Base-by-base conservation (phyloP, 2,329 filamentous ascomycete species). In the Sclerotinia sclerotiorum region DNA sequence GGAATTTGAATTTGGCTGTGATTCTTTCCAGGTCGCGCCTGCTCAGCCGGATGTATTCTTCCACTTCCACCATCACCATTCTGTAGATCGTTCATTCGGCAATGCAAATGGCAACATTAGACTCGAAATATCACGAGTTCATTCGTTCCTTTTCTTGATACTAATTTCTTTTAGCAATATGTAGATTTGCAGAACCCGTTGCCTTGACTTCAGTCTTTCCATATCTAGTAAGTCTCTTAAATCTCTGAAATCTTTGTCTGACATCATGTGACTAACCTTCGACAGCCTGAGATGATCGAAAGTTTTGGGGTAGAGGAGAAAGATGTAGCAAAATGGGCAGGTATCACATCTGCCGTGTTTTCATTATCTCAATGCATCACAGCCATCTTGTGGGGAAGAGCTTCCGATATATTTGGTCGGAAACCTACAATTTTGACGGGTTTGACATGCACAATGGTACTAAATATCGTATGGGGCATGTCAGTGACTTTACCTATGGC, bases 401-500 rank as follows among this genome's bases (percentile, higher is more conserved):
- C 89, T 2, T 92, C 93, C 0, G 95, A 98, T 78, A 81, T 79
- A 55, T 87, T 91, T 70, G 95, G 94, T 27, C 87, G 94, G 68
- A 97, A 97, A 77, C 90, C 90, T 0, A 86, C 90, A 51, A 92
- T 98, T 69, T 82, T 98, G 19, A 76, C 84, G 10, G 93, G 91
- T 0, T 82, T 95, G 24, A 78, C 88, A 49, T 90, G 86, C 74
- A 97, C 93, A 56, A 96, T 97, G 91, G 76, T 89, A 0, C 90
- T 90, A 52, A 93, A 91, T 73, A 74, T 97, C 27, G 72, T 93
- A 29, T 97, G 94, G 87, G 94, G 95, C 8, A 88, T 97, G 79
- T 93, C 93, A 0, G 90, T 85, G 4, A 92, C 84, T 71, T 80
- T 98, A 13, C 80, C 87, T 4, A 94, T 95, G 91, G 91, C 94